Evolutionary conservation across 768 basidiomycete genomes (phyloP).

Genomic region (Rickenella mellea): DNA sequence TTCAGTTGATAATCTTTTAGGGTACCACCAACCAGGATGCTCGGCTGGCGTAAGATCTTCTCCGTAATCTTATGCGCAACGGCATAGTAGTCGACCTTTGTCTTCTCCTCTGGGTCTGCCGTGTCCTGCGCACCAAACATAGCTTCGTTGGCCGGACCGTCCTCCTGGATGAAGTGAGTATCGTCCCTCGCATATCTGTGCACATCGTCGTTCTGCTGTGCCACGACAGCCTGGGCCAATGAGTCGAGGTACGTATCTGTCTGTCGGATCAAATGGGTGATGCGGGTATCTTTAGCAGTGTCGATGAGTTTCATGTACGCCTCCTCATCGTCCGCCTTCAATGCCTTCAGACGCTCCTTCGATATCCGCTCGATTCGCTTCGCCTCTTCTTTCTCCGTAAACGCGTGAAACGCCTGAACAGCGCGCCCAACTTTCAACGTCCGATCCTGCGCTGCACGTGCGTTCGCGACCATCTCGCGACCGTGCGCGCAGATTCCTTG

Average conservation of each 20-base stretch:
- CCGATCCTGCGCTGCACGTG: slow-evolving; percentile 44
- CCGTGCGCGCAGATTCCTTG: slow-evolving; percentile 80
- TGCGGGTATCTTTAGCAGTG: slow-evolving; percentile 97
- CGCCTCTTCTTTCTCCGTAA: slow-evolving; percentile 97
- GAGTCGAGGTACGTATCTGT: slow-evolving; percentile 94
- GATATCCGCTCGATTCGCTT: slow-evolving; percentile 91
- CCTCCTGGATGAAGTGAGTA: slow-evolving; percentile 47
- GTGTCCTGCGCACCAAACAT: slow-evolving; percentile 81
- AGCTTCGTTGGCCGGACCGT: slow-evolving; percentile 72
- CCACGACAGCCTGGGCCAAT: slow-evolving; percentile 85
- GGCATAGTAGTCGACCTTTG: slow-evolving; percentile 91
- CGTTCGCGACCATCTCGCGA: slow-evolving; percentile 57
- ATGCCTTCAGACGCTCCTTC: slow-evolving; percentile 95
- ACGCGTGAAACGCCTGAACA: slow-evolving; percentile 74
- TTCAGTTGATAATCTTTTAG: slow-evolving; percentile 94
- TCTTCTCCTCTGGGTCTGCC: slow-evolving; percentile 51
- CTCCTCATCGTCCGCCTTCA: slow-evolving; percentile 97
- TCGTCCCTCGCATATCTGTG: slow-evolving; percentile 27
- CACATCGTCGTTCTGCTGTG: slow-evolving; percentile 73
- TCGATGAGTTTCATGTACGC: slow-evolving; percentile 99
- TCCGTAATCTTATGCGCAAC: slow-evolving; percentile 91
- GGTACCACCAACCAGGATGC: slow-evolving; percentile 73
- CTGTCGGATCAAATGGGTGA: slow-evolving; percentile 90
- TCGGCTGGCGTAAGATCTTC: slow-evolving; percentile 66
- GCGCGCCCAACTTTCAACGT: slow-evolving; percentile 57